Base-by-base conservation (phyloP, 2,329 filamentous ascomycete species). In the Stachybotrys chlorohalonatus region DNA sequence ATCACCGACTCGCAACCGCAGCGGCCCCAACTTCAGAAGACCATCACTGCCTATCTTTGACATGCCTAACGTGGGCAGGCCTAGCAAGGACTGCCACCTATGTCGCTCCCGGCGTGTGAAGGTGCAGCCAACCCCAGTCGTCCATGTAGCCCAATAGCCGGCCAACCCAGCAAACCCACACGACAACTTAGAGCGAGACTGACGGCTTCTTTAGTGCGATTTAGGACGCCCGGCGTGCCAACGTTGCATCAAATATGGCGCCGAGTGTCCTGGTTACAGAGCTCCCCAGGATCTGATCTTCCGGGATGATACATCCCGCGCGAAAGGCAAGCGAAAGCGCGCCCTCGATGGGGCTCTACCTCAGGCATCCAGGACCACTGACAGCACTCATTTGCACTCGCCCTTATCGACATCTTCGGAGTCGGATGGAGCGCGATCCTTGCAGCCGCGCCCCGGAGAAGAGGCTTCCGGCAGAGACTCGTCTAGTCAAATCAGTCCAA, bases 41-140 rank as follows among this genome's bases (percentile, higher is more conserved):
- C 24, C 24, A 24, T 4, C 24, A 24, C 24, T n/a, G 11, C 36
- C 36, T 13, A 9, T 42, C 36, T 9, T 42, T 13, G 36, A 9
- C 13, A 74, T 74, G 72, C 72, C 72, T 36, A 74, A 74, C 61
- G 73, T 65, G 30, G 72, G 72, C 36, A 68, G 65, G 56, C 72
- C 71, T 17, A 74, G 72, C 57, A 64, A 64, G 50, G 71, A 74
- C 60, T 74, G 72, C 54, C 70, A 73, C 52, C 64, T 74, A 46
- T 74, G 72, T 57, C 70, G 72, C 39, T 59, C 63, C 47, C 63
- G 72, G 51, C 69, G 72, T 46, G 72, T 74, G 58, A 74, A 73
- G 68, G 72, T 73, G 36, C 56, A 69, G 63, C 16, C 16, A 13
- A 31, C 30, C 49, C 30, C 31, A n/a, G 1, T 24, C 24, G 24